Evolutionary conservation across 208 protist species (phyloP).

Genomic region (Cochliopodium minus): DNA sequence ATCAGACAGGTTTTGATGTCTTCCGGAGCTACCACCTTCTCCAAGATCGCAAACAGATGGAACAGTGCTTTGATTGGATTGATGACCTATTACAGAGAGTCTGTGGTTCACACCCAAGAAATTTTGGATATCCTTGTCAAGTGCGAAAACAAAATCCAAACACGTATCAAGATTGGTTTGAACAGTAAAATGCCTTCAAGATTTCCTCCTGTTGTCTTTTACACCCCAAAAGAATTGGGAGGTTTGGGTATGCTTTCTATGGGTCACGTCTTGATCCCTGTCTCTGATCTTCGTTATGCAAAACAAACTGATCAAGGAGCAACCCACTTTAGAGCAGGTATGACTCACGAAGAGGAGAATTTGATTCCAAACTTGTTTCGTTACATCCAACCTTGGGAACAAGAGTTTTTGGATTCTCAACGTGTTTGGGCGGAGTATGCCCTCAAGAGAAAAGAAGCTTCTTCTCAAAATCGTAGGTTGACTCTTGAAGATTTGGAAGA

Average conservation of each 20-base stretch:
- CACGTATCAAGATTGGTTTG: conserved; percentile 98
- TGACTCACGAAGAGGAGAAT: conserved; percentile 93
- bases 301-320: conserved; percentile 89
- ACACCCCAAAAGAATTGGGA: conserved; percentile 91
- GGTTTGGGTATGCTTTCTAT: conserved; percentile 99
- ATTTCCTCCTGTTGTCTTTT: conserved; percentile 98
- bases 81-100: conserved; percentile 99
- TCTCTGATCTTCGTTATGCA: conserved; percentile 89
- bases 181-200: conserved; percentile 99
- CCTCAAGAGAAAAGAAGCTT: conserved; percentile 87
- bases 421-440: conserved; percentile 98
- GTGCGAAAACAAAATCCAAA: conserved; percentile 99
- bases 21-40: conserved; percentile 97
- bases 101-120: conserved; percentile 82
- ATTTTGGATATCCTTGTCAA: conserved; percentile 96
- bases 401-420: conserved; percentile 96
- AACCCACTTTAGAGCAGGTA: conserved; percentile 96
- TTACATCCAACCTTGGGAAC: conserved; percentile 99
- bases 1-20: conserved; percentile 96
- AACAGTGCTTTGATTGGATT: conserved; percentile 98
- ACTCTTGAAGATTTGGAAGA: conserved; percentile 99
- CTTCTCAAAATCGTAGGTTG: conserved; percentile 81
- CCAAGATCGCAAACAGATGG: conserved; percentile 99
- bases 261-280: conserved; percentile 98
- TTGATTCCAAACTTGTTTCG: conserved; percentile 99